Evolutionary conservation across 345 rosid species (phyloP).

Genomic region (Gossypium arboreum): DNA sequence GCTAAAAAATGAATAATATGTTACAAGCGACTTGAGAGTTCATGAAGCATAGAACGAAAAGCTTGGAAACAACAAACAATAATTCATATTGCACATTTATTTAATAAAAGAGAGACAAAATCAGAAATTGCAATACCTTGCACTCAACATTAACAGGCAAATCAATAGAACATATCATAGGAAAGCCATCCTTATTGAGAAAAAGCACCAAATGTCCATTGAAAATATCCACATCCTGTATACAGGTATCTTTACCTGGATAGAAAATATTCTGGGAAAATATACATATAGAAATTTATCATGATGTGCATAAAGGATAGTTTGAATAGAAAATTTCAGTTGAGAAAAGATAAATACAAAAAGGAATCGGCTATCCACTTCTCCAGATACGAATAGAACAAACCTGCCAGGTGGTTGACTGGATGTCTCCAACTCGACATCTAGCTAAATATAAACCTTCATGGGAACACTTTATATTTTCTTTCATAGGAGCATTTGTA

Average conservation of each 20-base stretch:
- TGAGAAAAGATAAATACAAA: not conserved
- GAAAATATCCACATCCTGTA: slow-evolving; percentile 88
- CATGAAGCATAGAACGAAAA: not conserved
- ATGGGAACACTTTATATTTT: slow-evolving; percentile 27
- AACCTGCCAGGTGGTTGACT: slow-evolving; percentile 60
- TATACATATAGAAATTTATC: slow-evolving; percentile 9
- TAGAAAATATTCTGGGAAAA: slow-evolving; percentile 48
- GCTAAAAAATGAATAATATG: not conserved
- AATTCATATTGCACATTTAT: not conserved
- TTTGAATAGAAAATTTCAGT: not conserved
- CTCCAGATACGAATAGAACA: not conserved
- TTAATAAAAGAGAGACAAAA: not conserved
- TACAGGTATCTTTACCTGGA: slow-evolving; percentile 53
- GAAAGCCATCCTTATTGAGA: slow-evolving; percentile 48
- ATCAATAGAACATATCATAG: slow-evolving; percentile 63
- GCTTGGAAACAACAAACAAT: not conserved
- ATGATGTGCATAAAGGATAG: not conserved
- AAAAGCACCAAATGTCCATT: slow-evolving; percentile 66
- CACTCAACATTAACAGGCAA: slow-evolving; percentile 45
- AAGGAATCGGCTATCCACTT: not conserved
- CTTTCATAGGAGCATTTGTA: slow-evolving; percentile 59
- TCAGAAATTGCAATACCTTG: slow-evolving; percentile 39
- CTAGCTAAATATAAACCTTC: slow-evolving; percentile 60
- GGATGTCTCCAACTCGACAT: slow-evolving; percentile 46
- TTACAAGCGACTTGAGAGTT: not conserved